These are phyloP conservation scores for Phytomonas sp. DNA, from an alignment of 208 protist genomes.

Conservation along the genomic window DNA sequence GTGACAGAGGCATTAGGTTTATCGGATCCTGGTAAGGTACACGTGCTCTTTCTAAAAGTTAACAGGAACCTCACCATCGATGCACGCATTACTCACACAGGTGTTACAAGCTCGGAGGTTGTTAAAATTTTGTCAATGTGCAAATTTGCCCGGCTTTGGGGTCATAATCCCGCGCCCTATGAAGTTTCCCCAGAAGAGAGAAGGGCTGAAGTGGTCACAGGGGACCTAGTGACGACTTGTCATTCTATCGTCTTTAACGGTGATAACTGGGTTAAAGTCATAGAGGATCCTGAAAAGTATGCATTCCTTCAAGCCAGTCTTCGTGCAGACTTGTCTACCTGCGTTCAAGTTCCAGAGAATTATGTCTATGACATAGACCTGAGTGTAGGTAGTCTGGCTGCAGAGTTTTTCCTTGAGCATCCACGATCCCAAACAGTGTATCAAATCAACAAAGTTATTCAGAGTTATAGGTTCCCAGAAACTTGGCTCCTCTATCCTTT, in stretches of 20 bases:
- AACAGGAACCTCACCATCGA: no score
- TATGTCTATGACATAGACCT: slow-evolving; percentile 16
- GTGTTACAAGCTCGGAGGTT: no score
- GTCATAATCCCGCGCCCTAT: not conserved
- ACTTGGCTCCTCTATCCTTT: slow-evolving; percentile 17
- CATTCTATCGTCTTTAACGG: slow-evolving; percentile 24
- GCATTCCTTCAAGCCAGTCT: slow-evolving; percentile 19
- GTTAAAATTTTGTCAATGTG: no score
- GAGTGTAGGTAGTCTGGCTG: slow-evolving; percentile 15
- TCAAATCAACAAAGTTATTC: slow-evolving; percentile 16
- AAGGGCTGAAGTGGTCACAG: not conserved
- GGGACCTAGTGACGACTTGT: slow-evolving; percentile 13
- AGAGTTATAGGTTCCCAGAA: slow-evolving; percentile 11
- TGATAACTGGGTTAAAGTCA: slow-evolving; percentile 17
- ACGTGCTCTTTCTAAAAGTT: no score
- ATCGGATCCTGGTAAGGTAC: no score
- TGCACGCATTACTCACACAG: no score
- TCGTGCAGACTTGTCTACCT: slow-evolving; percentile 21
- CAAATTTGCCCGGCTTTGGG: no score
- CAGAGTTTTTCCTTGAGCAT: slow-evolving; percentile 22
- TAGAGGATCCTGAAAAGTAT: slow-evolving; percentile 10
- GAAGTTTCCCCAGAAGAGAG: not conserved
- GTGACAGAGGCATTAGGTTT: no score
- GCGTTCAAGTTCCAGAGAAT: slow-evolving; percentile 12
- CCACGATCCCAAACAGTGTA: not conserved